A percentile compares a stretch with the other conserved stretches of the same genome.
Evolutionary conservation across 371 early-diverging fungal species (phyloP).

Genomic region (Apophysomyces variabilis): DNA sequence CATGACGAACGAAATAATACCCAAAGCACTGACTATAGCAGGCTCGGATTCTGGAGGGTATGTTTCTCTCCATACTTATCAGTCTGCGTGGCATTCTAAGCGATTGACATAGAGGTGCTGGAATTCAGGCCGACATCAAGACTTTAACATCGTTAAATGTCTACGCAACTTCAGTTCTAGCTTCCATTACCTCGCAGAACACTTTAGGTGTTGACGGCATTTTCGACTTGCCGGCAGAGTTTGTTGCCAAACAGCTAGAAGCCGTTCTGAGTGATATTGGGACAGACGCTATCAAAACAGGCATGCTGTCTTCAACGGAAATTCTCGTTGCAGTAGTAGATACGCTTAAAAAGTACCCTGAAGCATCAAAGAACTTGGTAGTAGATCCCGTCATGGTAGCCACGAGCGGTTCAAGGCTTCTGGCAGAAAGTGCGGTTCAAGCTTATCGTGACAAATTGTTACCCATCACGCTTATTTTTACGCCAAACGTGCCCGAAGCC

Average conservation of each 20-base stretch:
- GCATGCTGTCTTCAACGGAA: conserved; percentile 75
- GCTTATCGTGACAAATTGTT: conserved; percentile 58
- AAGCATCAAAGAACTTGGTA: conserved; percentile 48
- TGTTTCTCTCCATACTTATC: background rate
- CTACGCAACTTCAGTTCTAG: conserved; percentile 78
- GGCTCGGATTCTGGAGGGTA: conserved; percentile 72
- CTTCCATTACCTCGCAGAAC: conserved; percentile 86
- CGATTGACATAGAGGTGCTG: conserved; percentile 60
- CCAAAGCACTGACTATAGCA: conserved; percentile 61
- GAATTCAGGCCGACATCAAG: conserved; percentile 90
- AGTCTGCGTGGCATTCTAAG: background rate
- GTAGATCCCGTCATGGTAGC: conserved; percentile 91
- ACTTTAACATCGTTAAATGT: conserved; percentile 76
- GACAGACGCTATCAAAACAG: conserved; percentile 78
- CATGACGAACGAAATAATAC: conserved; percentile 1
- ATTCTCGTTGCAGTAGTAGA: conserved; percentile 63
- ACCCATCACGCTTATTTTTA: conserved; percentile 73
- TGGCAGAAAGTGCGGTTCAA: conserved; percentile 66
- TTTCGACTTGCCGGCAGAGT: conserved; percentile 61
- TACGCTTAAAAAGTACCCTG: conserved; percentile 45
- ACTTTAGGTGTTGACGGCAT: conserved; percentile 77
- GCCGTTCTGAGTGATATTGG: conserved; percentile 82
- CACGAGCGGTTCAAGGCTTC: conserved; percentile 70
- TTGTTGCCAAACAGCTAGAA: conserved; percentile 73
- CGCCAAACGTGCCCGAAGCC: conserved; percentile 87